These are phyloP conservation scores for Lathyrus tuberosus DNA, from an alignment of 306 rosid species.

Conservation along the genomic window DNA sequence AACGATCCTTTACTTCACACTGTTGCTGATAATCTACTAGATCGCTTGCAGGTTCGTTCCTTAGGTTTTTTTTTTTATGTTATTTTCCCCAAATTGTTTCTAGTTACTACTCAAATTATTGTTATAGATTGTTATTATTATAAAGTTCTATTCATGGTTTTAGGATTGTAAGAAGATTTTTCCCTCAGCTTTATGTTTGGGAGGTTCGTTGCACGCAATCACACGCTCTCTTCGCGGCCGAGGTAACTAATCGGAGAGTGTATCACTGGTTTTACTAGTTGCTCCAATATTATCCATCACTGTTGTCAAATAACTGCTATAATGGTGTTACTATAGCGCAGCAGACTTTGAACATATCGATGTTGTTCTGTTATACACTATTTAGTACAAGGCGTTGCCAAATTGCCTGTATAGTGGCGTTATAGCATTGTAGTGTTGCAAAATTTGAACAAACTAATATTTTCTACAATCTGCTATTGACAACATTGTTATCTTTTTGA, in stretches of 20 bases:
- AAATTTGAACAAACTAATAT: neutral
- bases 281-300: no score
- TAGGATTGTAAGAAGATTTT: conserved; percentile 88
- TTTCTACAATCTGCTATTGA: neutral
- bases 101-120: no score
- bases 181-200: conserved; percentile 84
- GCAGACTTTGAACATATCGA: neutral
- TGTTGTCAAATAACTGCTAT: neutral
- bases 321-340: neutral
- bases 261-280: no score
- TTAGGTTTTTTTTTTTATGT: no score
- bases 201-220: conserved; percentile 77
- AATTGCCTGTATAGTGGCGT: neutral
- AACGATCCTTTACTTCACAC: conserved; percentile 71
- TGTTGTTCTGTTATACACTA: neutral
- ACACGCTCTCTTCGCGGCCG: conserved; percentile 47
- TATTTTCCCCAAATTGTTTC: neutral
- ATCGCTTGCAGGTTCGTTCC: conserved; percentile 71
- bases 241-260: neutral
- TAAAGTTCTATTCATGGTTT: no score
- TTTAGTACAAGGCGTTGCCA: neutral
- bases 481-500: neutral
- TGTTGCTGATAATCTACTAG: conserved; percentile 75
- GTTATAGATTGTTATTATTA: no score
- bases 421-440: neutral